Conservation (phyloP, 108 stramenopile genomes). For the Skeletonema potamos region DNA sequence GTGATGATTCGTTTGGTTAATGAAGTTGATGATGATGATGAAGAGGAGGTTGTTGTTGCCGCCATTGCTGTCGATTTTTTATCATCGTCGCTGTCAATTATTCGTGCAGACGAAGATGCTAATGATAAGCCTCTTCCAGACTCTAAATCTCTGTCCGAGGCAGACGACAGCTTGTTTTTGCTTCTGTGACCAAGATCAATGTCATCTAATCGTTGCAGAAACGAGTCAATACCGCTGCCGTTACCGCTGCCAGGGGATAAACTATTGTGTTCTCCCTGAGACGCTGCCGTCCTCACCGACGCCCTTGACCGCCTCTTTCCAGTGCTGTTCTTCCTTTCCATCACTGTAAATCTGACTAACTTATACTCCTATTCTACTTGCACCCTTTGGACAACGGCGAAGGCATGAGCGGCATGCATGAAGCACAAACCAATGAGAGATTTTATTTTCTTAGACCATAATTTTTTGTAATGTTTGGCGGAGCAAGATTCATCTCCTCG, state of each 20-base stretch:
- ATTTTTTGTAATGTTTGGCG: too few species aligned
- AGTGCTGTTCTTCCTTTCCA: not conserved
- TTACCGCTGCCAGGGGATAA: not conserved
- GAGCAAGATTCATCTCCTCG: too few species aligned
- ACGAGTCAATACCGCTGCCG: slow-evolving; percentile 16
- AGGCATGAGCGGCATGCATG: too few species aligned
- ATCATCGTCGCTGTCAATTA: slow-evolving; percentile 2
- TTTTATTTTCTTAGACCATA: too few species aligned
- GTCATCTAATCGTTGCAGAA: slow-evolving; percentile 32
- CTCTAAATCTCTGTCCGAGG: not conserved
- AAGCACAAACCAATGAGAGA: too few species aligned
- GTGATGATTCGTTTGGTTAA: slow-evolving; percentile 4
- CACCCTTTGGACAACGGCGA: not conserved
- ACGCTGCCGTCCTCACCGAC: not conserved
- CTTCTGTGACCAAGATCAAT: slow-evolving; percentile 16
- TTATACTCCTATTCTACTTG: not conserved
- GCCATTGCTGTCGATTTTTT: slow-evolving; percentile 6
- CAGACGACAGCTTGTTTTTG: not conserved
- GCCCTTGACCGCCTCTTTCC: not conserved
- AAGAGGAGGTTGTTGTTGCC: slow-evolving; percentile 7
- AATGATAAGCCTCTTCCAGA: not conserved
- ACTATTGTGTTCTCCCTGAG: not conserved
- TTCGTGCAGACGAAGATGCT: not conserved
- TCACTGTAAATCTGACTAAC: not conserved
- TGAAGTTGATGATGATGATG: slow-evolving; percentile 8